phyloP scores from a whole-genome alignment of 768 basidiomycete genomes.

The Gelatoporia subvermispora region DNA sequence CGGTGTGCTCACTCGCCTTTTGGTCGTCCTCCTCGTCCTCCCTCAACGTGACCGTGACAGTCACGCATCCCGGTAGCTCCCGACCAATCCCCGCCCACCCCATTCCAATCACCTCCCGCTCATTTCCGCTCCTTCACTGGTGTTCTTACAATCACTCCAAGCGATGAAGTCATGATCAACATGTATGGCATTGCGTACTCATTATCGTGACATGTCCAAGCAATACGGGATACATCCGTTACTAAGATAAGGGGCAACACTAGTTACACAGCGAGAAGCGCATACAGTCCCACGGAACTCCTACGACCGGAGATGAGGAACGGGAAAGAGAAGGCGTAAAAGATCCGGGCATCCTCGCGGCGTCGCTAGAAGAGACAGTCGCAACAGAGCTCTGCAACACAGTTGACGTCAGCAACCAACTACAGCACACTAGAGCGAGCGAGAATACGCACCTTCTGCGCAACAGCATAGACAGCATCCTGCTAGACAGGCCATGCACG shows the following conservation, averaged over 20 bases:
- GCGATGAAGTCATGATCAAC: too few relatives aligned
- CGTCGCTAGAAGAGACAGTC: constrained; percentile 58
- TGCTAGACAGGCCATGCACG: constrained; percentile 61
- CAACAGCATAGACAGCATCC: constrained; percentile 64
- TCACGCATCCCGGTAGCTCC: constrained; percentile 14
- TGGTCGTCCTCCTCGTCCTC: too few relatives aligned
- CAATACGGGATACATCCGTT: too few relatives aligned
- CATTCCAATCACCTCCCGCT: constrained; percentile 3
- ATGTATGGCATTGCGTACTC: too few relatives aligned
- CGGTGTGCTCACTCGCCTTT: too few relatives aligned
- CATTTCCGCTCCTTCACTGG: too few relatives aligned
- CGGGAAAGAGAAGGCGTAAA: background rate
- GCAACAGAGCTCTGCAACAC: constrained; percentile 53
- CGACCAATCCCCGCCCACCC: constrained; percentile 15
- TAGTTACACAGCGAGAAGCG: too few relatives aligned
- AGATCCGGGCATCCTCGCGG: background rate
- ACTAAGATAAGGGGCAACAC: too few relatives aligned
- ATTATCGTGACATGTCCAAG: too few relatives aligned
- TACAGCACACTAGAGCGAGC: background rate
- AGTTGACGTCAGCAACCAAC: background rate
- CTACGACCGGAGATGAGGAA: too few relatives aligned
- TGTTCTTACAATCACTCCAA: too few relatives aligned
- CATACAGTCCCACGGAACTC: too few relatives aligned
- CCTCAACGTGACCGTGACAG: constrained; percentile 6
- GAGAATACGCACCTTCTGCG: constrained; percentile 53